A percentile compares a stretch with the other conserved stretches of the same genome.
phyloP scores from a whole-genome alignment of 768 basidiomycete species.

The Suillus sp. region DNA sequence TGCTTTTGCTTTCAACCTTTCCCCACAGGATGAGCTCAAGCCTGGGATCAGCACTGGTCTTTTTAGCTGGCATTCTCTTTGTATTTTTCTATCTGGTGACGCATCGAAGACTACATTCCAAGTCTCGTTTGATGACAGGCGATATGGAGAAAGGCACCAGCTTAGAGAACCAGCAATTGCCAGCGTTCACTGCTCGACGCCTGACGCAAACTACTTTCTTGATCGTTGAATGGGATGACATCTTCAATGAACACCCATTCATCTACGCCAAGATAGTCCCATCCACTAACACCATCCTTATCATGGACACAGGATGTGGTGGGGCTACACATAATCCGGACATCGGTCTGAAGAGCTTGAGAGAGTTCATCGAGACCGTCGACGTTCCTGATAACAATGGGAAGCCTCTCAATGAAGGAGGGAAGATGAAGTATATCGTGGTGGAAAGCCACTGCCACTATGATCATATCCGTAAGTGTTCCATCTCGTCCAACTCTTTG shows the following conservation, averaged over 20 bases:
- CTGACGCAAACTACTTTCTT: slow-evolving; percentile 42
- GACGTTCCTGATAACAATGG: slow-evolving; percentile 44
- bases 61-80: slow-evolving; percentile 8
- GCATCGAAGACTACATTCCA: neutral
- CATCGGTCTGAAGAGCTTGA: slow-evolving; percentile 44
- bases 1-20: slow-evolving; percentile 7
- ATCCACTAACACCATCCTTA: slow-evolving; percentile 42
- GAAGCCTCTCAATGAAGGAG: slow-evolving; percentile 45
- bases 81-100: slow-evolving; percentile 12
- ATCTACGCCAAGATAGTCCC: slow-evolving; percentile 53
- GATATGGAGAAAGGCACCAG: slow-evolving; percentile 20
- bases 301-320: slow-evolving; percentile 60
- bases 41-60: slow-evolving; percentile 1
- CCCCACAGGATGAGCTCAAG: slow-evolving; percentile 5
- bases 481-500: neutral
- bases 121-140: neutral
- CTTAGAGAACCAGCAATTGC: slow-evolving; percentile 3
- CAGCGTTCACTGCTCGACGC: slow-evolving; percentile 39
- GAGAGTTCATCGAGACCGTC: slow-evolving; percentile 52
- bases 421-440: slow-evolving; percentile 46
- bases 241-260: slow-evolving; percentile 54
- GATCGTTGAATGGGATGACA: slow-evolving; percentile 52
- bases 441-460: slow-evolving; percentile 58
- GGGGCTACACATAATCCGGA: slow-evolving; percentile 44
- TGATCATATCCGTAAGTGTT: slow-evolving; percentile 56